Conservation (phyloP, 306 rosid species). For the Inga leiocalycina region DNA sequence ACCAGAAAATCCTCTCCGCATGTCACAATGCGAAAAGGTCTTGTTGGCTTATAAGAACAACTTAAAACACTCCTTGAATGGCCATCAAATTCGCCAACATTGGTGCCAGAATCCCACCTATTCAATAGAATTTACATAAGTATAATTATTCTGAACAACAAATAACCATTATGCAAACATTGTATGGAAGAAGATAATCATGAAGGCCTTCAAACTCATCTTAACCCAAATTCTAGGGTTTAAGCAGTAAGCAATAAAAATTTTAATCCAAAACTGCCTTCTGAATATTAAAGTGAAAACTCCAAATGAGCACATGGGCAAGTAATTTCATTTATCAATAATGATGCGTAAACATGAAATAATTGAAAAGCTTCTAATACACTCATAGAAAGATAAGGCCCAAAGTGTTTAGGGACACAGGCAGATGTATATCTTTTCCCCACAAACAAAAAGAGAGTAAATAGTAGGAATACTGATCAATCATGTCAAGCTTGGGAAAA, state of each 20-base stretch:
- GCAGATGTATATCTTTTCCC: neutral
- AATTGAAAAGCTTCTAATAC: neutral
- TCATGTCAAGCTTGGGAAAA: neutral
- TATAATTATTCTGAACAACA: neutral
- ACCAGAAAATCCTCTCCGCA: slow-evolving; percentile 94
- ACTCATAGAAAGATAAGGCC: neutral
- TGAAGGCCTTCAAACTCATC: neutral
- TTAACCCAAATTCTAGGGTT: neutral
- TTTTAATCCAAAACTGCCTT: neutral
- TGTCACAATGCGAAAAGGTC: slow-evolving; percentile 89
- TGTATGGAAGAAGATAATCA: neutral
- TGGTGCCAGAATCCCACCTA: slow-evolving; percentile 98
- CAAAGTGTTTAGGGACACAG: neutral
- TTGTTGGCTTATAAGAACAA: slow-evolving; percentile 90
- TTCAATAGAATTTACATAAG: slow-evolving; percentile 14
- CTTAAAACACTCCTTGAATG: slow-evolving; percentile 90
- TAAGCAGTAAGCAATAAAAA: neutral
- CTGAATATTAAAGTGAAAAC: neutral
- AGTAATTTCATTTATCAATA: neutral
- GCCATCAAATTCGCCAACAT: slow-evolving; percentile 97
- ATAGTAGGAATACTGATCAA: neutral
- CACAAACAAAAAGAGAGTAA: neutral
- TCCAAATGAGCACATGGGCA: neutral
- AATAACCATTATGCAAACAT: neutral
- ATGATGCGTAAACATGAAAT: neutral